Percentiles rank a stretch among this genome's conserved stretches.
Evolutionary conservation across 2,329 filamentous ascomycete species (phyloP).

Genomic region (Penicillium decumbens): DNA sequence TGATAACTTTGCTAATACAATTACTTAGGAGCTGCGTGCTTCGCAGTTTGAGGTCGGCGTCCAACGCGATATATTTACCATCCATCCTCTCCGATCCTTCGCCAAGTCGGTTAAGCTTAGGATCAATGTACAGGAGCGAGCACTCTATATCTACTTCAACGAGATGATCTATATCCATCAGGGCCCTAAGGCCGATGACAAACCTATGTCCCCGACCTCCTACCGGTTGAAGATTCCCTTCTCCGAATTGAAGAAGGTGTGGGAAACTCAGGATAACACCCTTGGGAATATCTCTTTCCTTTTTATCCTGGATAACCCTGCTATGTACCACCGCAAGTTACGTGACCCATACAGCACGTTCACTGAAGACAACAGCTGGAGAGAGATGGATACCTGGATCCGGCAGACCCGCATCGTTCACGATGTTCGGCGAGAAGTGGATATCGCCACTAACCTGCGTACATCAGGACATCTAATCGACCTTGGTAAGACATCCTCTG

Average conservation of each 20-base stretch:
- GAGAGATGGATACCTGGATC: slow-evolving; percentile 55
- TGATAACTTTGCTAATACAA: neutral
- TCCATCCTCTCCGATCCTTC: slow-evolving; percentile 57
- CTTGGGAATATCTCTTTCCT: slow-evolving; percentile 30
- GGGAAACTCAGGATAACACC: slow-evolving; percentile 28
- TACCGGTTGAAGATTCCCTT: slow-evolving; percentile 47
- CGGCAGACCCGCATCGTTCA: slow-evolving; percentile 61
- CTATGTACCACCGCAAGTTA: slow-evolving; percentile 43
- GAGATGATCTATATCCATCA: slow-evolving; percentile 21
- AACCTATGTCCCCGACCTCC: slow-evolving; percentile 10
- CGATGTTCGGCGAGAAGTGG: slow-evolving; percentile 33
- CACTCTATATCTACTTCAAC: slow-evolving; percentile 46
- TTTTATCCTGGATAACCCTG: slow-evolving; percentile 41
- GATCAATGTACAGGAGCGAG: slow-evolving; percentile 43
- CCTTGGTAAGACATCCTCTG: slow-evolving; percentile 44
- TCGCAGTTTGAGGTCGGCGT: slow-evolving; percentile 59
- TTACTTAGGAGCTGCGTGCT: slow-evolving; percentile 41
- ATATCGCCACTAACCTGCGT: slow-evolving; percentile 44
- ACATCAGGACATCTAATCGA: slow-evolving; percentile 54
- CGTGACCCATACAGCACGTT: slow-evolving; percentile 40
- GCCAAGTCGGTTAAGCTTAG: slow-evolving; percentile 21
- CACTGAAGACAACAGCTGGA: slow-evolving; percentile 48
- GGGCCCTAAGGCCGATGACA: neutral
- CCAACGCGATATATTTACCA: slow-evolving; percentile 49
- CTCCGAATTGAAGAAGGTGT: slow-evolving; percentile 38